Percentiles rank a stretch among this genome's conserved stretches.
These are phyloP conservation scores for Solanum boliviense DNA, from an alignment of 257 asterid genomes.

Conservation along the genomic window DNA sequence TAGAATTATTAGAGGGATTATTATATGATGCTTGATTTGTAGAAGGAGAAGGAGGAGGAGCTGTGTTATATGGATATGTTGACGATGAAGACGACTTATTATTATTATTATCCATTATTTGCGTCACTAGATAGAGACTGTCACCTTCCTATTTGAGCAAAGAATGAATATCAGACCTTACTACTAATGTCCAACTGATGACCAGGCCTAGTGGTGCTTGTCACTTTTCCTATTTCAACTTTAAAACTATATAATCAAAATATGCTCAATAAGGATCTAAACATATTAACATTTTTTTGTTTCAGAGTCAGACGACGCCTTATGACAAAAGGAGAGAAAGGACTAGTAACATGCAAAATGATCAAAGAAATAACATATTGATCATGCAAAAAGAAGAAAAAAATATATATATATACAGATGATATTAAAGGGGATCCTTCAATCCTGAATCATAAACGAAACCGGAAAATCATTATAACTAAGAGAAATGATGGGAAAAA, in stretches of 20 bases:
- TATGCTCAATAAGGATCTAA: neutral
- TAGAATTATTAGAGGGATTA: slow-evolving; percentile 19
- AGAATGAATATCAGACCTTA: neutral
- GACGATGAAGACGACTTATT: slow-evolving; percentile 30
- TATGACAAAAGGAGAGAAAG: neutral
- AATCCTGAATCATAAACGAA: neutral
- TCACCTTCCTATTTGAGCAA: neutral
- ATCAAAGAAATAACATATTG: neutral
- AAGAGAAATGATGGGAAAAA: neutral
- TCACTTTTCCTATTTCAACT: neutral
- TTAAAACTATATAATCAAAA: neutral
- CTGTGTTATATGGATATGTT: slow-evolving; percentile 42
- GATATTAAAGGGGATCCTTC: neutral
- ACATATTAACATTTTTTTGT: neutral
- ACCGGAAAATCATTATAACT: neutral
- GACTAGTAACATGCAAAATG: neutral
- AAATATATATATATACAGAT: neutral
- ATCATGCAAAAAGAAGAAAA: neutral
- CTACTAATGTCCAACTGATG: neutral
- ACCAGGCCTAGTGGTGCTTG: neutral
- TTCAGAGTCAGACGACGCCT: neutral
- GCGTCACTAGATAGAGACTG: neutral
- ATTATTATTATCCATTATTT: slow-evolving; percentile 58
- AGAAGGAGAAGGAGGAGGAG: slow-evolving; percentile 22
- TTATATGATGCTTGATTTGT: slow-evolving; percentile 15